A percentile compares a stretch with the other conserved stretches of the same genome.
These are phyloP conservation scores for Salix exigua DNA, from an alignment of 345 rosid genomes.

Conservation along the genomic window DNA sequence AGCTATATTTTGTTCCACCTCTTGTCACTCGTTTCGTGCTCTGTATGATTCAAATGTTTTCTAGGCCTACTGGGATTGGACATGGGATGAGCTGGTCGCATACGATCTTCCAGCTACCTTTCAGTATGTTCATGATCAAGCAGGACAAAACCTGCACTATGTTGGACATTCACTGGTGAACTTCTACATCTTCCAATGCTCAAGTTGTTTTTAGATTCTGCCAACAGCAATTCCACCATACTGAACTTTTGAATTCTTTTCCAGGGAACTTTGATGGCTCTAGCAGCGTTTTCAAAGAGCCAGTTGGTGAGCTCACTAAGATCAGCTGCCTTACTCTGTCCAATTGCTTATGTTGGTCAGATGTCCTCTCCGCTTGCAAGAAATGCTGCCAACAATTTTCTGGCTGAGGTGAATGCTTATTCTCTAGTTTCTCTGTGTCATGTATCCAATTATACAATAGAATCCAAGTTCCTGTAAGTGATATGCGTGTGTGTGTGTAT, in stretches of 20 bases:
- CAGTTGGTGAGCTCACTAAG: conserved; percentile 37
- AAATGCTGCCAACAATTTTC: conserved; percentile 29
- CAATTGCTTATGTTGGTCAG: conserved; percentile 44
- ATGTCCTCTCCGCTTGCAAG: conserved; percentile 38
- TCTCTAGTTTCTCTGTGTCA: background rate
- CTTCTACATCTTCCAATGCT: background rate
- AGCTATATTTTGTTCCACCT: background rate
- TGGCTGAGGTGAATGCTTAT: conserved; percentile 37
- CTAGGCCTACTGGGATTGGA: conserved; percentile 57
- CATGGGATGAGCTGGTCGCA: conserved; percentile 50
- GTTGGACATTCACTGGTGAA: conserved; percentile 52
- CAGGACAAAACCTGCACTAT: conserved; percentile 44
- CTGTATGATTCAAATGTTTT: background rate
- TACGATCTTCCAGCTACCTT: conserved; percentile 52
- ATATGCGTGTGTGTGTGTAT: background rate
- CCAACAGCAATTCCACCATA: background rate
- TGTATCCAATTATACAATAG: background rate
- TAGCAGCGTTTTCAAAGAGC: conserved; percentile 46
- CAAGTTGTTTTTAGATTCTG: background rate
- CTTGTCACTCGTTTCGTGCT: background rate
- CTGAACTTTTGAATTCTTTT: background rate
- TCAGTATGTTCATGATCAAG: conserved; percentile 34
- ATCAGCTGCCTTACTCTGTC: conserved; percentile 51
- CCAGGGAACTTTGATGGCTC: conserved; percentile 50
- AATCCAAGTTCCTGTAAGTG: background rate